Percentiles rank a stretch among this genome's conserved stretches.
Evolutionary conservation across 2,329 filamentous ascomycete species (phyloP).

Genomic region (Diaporthe sp.): DNA sequence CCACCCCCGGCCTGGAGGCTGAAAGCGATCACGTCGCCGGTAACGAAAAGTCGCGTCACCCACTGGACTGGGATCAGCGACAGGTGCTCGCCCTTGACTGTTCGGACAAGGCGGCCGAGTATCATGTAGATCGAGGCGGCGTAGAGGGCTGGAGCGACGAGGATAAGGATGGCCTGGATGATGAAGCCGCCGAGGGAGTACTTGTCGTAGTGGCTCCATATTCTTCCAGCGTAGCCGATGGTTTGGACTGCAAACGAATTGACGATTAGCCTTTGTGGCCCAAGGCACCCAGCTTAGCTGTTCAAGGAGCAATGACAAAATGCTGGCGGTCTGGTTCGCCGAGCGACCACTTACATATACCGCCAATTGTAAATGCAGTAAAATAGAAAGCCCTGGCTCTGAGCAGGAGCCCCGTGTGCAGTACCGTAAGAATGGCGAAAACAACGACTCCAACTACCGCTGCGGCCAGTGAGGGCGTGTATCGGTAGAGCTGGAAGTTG

Average conservation of each 20-base stretch:
- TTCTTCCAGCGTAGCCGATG: constrained; percentile 29
- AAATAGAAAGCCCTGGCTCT: constrained; percentile 62
- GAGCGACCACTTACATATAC: constrained; percentile 56
- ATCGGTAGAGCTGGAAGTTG: constrained; percentile 54
- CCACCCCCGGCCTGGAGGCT: constrained; percentile 16
- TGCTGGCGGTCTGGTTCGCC: rapidly evolving
- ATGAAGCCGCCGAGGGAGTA: constrained; percentile 1
- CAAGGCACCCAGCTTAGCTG: too few species aligned
- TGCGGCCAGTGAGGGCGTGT: constrained; percentile 57
- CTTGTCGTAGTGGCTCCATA: constrained; percentile 14
- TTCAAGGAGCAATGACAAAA: background rate
- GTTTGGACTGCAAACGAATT: constrained; percentile 4
- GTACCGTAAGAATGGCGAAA: constrained; percentile 53
- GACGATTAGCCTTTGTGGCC: background rate
- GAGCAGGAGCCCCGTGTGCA: constrained; percentile 55
- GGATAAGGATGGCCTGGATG: constrained; percentile 28
- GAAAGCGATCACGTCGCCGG: constrained; percentile 34
- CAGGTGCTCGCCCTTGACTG: constrained; percentile 12
- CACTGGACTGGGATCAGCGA: constrained; percentile 13
- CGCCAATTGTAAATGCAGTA: constrained; percentile 64
- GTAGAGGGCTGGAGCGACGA: constrained; percentile 31
- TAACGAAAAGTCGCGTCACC: constrained; percentile 33
- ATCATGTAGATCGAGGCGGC: constrained; percentile 38
- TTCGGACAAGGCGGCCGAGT: constrained; percentile 21
- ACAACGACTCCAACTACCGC: constrained; percentile 57